These are phyloP conservation scores for Tricholoma hemisulphureum DNA, from an alignment of 768 basidiomycete species.

Conservation along the genomic window DNA sequence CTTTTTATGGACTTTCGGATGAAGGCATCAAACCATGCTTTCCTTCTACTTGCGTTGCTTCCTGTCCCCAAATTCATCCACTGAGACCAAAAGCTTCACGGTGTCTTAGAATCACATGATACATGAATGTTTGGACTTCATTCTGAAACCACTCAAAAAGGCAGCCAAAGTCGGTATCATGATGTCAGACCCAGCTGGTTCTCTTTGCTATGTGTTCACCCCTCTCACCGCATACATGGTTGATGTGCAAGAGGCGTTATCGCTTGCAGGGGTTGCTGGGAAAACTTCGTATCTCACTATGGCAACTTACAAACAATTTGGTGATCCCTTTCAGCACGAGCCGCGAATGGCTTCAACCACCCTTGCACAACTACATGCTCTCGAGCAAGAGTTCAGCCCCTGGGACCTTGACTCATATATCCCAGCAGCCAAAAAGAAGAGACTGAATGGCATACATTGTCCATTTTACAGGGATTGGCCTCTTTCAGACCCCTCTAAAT, in stretches of 20 bases:
- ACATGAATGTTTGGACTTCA: conserved; percentile 29
- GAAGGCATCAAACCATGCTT: no score
- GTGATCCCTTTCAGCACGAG: conserved; percentile 26
- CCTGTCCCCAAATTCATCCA: conserved; percentile 17
- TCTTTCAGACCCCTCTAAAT: no score
- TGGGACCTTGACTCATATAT: conserved; percentile 25
- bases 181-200: conserved; percentile 29
- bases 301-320: no score
- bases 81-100: conserved; percentile 4
- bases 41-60: conserved; percentile 15
- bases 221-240: conserved; percentile 31
- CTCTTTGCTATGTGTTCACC: conserved; percentile 21
- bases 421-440: conserved; percentile 17
- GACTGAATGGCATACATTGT: conserved; percentile 30
- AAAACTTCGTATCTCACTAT: conserved; percentile 32
- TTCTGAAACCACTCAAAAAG: conserved; percentile 25
- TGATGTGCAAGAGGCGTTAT: conserved; percentile 30
- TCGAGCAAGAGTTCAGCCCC: conserved; percentile 14
- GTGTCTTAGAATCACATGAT: conserved; percentile 25
- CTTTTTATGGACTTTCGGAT: conserved; percentile 7
- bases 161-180: conserved; percentile 24
- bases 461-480: conserved; percentile 40
- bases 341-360: conserved; percentile 21
- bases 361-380: conserved; percentile 9
- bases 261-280: conserved; percentile 26